Evolutionary conservation across 345 rosid genomes (phyloP).

Genomic region (Eucalyptus viminalis): DNA sequence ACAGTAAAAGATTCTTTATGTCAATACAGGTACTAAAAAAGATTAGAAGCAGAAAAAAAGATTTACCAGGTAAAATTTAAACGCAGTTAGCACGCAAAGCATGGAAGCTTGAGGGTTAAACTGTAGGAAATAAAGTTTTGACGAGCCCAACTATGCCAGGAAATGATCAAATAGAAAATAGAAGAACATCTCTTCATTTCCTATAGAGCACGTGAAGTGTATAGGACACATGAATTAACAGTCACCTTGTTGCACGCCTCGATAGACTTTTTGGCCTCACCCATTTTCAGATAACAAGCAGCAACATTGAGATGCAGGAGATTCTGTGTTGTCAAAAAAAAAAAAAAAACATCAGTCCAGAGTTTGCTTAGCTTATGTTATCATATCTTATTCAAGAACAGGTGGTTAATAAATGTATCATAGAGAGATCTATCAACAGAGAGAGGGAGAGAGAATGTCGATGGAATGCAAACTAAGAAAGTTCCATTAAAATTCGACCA

Average conservation of each 20-base stretch:
- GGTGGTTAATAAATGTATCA: neutral
- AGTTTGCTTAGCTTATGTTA: neutral
- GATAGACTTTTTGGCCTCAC: slow-evolving; percentile 77
- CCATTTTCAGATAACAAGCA: slow-evolving; percentile 80
- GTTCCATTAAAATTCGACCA: neutral
- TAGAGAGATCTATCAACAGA: neutral
- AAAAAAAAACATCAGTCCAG: neutral
- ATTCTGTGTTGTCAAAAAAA: slow-evolving; percentile 25
- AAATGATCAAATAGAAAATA: neutral
- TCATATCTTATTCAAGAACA: neutral
- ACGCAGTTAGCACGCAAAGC: neutral
- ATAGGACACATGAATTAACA: neutral
- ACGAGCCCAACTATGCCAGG: neutral
- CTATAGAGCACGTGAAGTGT: neutral
- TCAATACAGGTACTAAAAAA: neutral
- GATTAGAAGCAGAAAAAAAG: neutral
- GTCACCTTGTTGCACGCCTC: slow-evolving; percentile 84
- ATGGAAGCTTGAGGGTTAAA: neutral
- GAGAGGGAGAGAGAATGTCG: neutral
- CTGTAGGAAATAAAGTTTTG: neutral
- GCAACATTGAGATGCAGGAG: slow-evolving; percentile 78
- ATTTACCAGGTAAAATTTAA: neutral
- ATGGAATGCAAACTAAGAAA: neutral
- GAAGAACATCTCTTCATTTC: neutral
- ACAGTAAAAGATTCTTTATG: neutral